Evolutionary conservation across 2,329 filamentous ascomycete genomes (phyloP).

Genomic region (Exophiala xenobiotica): DNA sequence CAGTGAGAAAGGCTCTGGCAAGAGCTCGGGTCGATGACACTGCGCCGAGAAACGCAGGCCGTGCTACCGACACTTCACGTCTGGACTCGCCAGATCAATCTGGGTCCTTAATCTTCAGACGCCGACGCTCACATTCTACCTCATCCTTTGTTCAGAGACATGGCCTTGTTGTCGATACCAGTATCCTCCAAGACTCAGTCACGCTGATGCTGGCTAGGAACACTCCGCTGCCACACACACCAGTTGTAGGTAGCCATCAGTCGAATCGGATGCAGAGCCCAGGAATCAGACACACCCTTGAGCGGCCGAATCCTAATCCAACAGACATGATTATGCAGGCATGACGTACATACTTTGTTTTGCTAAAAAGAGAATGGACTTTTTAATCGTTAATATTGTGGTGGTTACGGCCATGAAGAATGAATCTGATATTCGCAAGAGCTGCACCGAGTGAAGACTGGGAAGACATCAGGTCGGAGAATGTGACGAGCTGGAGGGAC

Average conservation of each 20-base stretch:
- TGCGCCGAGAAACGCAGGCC: not conserved
- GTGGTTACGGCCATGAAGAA: no score
- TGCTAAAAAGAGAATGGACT: no score
- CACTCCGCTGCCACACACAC: constrained; percentile 23
- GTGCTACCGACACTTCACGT: not conserved
- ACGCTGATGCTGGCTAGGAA: constrained; percentile 25
- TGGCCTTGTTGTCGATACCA: constrained; percentile 23
- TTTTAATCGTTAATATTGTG: no score
- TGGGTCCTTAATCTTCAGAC: constrained; percentile 18
- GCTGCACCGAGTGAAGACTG: no score
- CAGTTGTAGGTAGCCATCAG: constrained; percentile 2
- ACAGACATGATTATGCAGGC: no score
- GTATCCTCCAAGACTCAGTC: constrained; percentile 24
- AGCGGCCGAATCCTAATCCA: not conserved
- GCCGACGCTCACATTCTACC: constrained; percentile 9
- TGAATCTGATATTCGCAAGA: no score
- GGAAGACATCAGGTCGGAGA: no score
- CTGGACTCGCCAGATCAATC: not conserved
- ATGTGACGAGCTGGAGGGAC: no score
- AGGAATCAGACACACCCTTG: not conserved
- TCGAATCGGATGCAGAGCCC: not conserved
- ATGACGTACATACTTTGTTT: no score
- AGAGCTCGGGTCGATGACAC: constrained; percentile 14
- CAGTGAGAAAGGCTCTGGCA: constrained; percentile 20
- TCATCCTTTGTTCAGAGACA: constrained; percentile 20